Evolutionary conservation across 1,284 basidiomycete genomes (phyloP).

Genomic region (Inonotus obliquus): DNA sequence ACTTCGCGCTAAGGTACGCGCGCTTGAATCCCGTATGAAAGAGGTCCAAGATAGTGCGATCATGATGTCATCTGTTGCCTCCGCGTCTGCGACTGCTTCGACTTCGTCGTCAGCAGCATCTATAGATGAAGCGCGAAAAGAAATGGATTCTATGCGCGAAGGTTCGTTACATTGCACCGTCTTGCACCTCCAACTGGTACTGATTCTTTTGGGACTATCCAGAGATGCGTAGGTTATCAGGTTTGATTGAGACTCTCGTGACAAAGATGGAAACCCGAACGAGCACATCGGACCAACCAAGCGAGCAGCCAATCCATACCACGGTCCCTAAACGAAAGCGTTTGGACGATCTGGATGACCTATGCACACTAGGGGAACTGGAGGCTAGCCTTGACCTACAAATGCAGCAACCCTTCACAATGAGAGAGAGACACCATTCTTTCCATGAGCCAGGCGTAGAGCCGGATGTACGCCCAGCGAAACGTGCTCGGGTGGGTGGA

Average conservation of each 20-base stretch:
- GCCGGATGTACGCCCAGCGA: constrained; percentile 5
- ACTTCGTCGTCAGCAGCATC: constrained; percentile 1
- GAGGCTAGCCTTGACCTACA: not conserved
- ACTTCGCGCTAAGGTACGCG: not conserved
- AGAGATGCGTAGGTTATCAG: constrained; percentile 16
- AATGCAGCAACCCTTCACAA: not conserved
- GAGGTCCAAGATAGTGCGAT: not conserved
- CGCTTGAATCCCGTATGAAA: constrained; percentile 10
- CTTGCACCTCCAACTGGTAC: not conserved
- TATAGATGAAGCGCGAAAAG: constrained; percentile 4
- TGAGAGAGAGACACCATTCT: not conserved
- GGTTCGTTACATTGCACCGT: not conserved
- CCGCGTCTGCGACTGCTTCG: not conserved
- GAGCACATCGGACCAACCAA: not conserved
- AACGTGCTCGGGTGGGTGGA: constrained; percentile 6
- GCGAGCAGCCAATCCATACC: not conserved
- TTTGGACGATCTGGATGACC: not conserved
- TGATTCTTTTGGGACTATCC: not conserved
- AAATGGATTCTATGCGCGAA: constrained; percentile 12
- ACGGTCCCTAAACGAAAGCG: constrained; percentile 5
- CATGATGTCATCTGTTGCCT: not conserved
- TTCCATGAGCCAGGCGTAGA: not conserved
- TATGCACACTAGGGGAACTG: not conserved
- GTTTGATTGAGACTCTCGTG: constrained; percentile 3
- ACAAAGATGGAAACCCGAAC: constrained; percentile 4